Base-by-base conservation (phyloP, 2,329 filamentous ascomycete genomes). In the Fragosphaeria purpurea region DNA sequence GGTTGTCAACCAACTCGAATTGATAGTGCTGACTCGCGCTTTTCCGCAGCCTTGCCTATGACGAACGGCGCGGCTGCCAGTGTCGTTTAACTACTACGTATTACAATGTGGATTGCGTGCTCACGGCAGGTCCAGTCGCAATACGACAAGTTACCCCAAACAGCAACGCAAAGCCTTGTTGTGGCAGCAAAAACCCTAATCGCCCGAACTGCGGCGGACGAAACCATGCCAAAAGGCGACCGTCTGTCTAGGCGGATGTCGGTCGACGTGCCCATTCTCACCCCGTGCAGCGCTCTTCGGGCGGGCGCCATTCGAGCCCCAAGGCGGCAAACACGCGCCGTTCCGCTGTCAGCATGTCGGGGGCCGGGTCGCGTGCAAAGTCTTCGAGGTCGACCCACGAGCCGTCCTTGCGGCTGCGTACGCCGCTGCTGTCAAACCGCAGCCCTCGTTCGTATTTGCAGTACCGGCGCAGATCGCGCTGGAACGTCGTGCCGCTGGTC, bases 351-450 rank as follows among this genome's bases (percentile, higher is more conserved):
- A 80, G 69, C 71, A 86, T 80, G 44, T 82, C 73, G 58, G 76
- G 76, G 8, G 81, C 80, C 56, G 76, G 67, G 2, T 68, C 67
- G 30, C 62, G 60, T 1, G 62, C 61, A 49, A 61, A 75, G 62
- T 70, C 85, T 76, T 82, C 79, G 7, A 93, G 60, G 63, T 93
- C 82, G n/a, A 91, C 77, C 71, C 83, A 82, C 4, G 68, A 67
- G 2, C 86, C 87, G 49, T 82, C 79, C 7, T 61, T 65, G 7
- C 83, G 73, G 59, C 80, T 81, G 43, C 89, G 76, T 9, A 95
- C 79, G 0, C 93, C 93, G 60, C 87, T 94, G 55, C 86, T 93
- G 62, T 96, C 90, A 62, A 97, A 97, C 75, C 93, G 95, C 74
- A 88, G 83, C 0, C 73, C 73, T 59, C 79, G 82, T 51, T 76